These are phyloP conservation scores for Anastatica hierochuntica DNA, from an alignment of 345 rosid species.

Conservation along the genomic window DNA sequence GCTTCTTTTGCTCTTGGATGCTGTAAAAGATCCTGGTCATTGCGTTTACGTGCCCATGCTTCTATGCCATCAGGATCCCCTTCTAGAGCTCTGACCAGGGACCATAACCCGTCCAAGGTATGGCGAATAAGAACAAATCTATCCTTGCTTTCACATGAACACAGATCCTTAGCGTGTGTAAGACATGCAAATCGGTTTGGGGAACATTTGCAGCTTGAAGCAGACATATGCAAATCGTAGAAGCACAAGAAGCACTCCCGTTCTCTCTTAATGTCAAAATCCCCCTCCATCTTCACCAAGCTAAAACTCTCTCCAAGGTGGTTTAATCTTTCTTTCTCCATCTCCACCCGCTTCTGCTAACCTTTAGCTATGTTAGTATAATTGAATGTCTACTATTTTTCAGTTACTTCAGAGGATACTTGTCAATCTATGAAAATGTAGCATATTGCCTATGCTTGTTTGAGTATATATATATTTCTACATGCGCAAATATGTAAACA, in stretches of 20 bases:
- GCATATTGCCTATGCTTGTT: too few species aligned
- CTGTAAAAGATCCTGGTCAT: slow-evolving; percentile 25
- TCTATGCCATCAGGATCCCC: slow-evolving; percentile 48
- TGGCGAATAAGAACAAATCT: slow-evolving; percentile 57
- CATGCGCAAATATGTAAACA: too few species aligned
- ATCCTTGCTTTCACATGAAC: slow-evolving; percentile 51
- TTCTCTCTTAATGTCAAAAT: slow-evolving; percentile 50
- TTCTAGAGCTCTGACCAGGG: slow-evolving; percentile 61
- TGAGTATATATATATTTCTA: too few species aligned
- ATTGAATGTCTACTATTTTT: slow-evolving; percentile 1
- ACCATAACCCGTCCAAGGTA: slow-evolving; percentile 44
- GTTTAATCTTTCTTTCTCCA: slow-evolving; percentile 66
- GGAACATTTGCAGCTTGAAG: slow-evolving; percentile 79
- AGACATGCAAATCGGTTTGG: slow-evolving; percentile 73
- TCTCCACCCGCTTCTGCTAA: slow-evolving; percentile 62
- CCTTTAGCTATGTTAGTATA: slow-evolving; percentile 20
- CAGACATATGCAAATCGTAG: slow-evolving; percentile 84
- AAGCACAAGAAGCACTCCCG: slow-evolving; percentile 83
- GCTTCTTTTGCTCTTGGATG: slow-evolving; percentile 29
- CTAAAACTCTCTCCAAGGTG: slow-evolving; percentile 34
- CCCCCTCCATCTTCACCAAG: slow-evolving; percentile 50
- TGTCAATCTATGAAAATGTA: too few species aligned
- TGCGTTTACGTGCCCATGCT: slow-evolving; percentile 32
- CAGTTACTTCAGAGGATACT: slow-evolving; percentile 2
- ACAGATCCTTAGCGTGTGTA: slow-evolving; percentile 49